Evolutionary conservation across 371 early-diverging fungal genomes (phyloP).

Genomic region (Lichtheimia corymbifera): DNA sequence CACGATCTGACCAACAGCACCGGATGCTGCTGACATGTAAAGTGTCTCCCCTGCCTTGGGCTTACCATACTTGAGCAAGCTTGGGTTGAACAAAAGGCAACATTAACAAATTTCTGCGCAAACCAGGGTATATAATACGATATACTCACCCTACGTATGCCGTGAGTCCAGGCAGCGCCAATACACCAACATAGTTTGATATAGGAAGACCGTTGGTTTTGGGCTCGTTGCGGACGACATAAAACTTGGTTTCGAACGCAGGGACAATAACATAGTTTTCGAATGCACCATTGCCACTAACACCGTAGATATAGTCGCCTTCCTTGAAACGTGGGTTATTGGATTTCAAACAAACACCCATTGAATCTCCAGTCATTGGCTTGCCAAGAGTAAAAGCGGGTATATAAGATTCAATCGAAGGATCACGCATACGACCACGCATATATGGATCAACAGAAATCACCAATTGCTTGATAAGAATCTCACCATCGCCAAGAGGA

Average conservation of each 20-base stretch:
- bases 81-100: neutral
- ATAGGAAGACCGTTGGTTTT: slow-evolving; percentile 44
- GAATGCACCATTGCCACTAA: slow-evolving; percentile 52
- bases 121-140: neutral
- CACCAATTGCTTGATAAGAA: slow-evolving; percentile 53
- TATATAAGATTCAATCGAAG: slow-evolving; percentile 45
- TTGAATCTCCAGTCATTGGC: slow-evolving; percentile 60
- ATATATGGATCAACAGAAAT: slow-evolving; percentile 52
- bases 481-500: slow-evolving; percentile 51
- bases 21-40: slow-evolving; percentile 56
- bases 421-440: slow-evolving; percentile 68
- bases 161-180: slow-evolving; percentile 59
- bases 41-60: slow-evolving; percentile 54
- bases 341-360: slow-evolving; percentile 65
- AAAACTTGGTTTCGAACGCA: slow-evolving; percentile 19
- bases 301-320: slow-evolving; percentile 64
- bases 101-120: neutral
- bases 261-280: slow-evolving; percentile 48
- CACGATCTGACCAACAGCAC: slow-evolving; percentile 60
- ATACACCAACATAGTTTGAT: slow-evolving; percentile 53
- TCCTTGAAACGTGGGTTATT: slow-evolving; percentile 55
- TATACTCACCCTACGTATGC: slow-evolving; percentile 37
- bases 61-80: slow-evolving; percentile 25
- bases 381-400: slow-evolving; percentile 58
- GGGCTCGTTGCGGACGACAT: slow-evolving; percentile 39